Evolutionary conservation across 352 stramenopile genomes (phyloP), one percentile per base, ranked within the genome.

Genomic region (Pythium coloratum): DNA sequence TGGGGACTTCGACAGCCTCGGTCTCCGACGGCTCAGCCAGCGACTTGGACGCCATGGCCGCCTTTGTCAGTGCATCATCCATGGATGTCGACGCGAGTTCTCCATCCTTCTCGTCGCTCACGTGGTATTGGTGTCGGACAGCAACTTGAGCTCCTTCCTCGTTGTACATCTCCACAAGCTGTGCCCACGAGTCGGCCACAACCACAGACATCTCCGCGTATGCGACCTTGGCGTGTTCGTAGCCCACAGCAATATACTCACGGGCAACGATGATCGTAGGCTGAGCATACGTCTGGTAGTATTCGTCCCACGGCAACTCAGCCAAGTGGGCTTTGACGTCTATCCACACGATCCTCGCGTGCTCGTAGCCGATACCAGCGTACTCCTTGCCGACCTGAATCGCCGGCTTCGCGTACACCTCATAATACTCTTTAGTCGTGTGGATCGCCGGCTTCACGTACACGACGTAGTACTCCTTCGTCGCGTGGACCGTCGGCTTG

Each of bases 21-120:
- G 10, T 47, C 13, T 64, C 59, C 6, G 28, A n/a, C 10, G 54
- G 33, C 42, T 59, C 56, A 42, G 36, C 62, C n/a, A 73, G 57
- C 7, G 62, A 65, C 67, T 81, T 84, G 9, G 76, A 84, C 4
- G 76, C 76, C 67, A 70, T 69, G 3, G 69, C 76, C 0, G 65
- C 64, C 32, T 78, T 75, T 0, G 70, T 76, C 8, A 79, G 36
- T 28, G 62, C 53, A 61, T 60, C 60, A 64, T 60, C 60, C 47
- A 71, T 10, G 18, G 65, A 70, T 24, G 36, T 67, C 44, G 12
- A 55, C 34, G 8, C 56, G 54, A 24, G 20, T 24, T 71, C 59
- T 1, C 30, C 44, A 20, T 16, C 3, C 12, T 30, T 14, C 24
- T 62, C 14, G 40, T 24, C 40, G 6, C 4, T 49, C 18, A 16